phyloP scores from a whole-genome alignment of 768 basidiomycete species.

The Lactarius sp. region DNA sequence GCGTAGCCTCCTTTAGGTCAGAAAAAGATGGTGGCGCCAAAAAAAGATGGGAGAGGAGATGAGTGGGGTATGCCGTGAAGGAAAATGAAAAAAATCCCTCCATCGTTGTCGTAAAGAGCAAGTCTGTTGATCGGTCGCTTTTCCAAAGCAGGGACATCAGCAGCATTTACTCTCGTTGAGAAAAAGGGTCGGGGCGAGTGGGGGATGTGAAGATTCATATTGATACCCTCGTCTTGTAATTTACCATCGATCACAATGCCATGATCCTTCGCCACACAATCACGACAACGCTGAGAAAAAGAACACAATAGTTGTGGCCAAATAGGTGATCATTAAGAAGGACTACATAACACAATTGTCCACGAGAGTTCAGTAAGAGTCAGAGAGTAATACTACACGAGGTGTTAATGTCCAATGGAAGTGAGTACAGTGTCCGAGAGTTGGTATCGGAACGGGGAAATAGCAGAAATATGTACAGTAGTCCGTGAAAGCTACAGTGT shows the following conservation, averaged over 20 bases:
- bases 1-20: not conserved
- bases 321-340: constrained; percentile 8
- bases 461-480: constrained; percentile 16
- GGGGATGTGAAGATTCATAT: not conserved
- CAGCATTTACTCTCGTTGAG: not conserved
- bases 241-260: constrained; percentile 1
- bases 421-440: constrained; percentile 20
- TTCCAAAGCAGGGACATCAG: not conserved
- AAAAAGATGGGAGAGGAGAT: not conserved
- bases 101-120: not conserved
- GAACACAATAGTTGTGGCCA: not conserved
- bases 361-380: constrained; percentile 9
- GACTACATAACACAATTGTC: constrained; percentile 20
- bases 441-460: constrained; percentile 9
- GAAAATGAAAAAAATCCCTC: not conserved
- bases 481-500: constrained; percentile 23
- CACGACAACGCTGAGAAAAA: not conserved
- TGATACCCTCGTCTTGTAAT: not conserved
- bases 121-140: constrained; percentile 11
- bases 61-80: constrained; percentile 1
- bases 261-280: not conserved
- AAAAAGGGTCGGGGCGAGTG: not conserved
- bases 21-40: constrained; percentile 14
- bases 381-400: constrained; percentile 13
- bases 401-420: constrained; percentile 6